Evolutionary conservation across 495 filamentous ascomycete genomes (phyloP).

Genomic region (Penicillium simplicissimum): DNA sequence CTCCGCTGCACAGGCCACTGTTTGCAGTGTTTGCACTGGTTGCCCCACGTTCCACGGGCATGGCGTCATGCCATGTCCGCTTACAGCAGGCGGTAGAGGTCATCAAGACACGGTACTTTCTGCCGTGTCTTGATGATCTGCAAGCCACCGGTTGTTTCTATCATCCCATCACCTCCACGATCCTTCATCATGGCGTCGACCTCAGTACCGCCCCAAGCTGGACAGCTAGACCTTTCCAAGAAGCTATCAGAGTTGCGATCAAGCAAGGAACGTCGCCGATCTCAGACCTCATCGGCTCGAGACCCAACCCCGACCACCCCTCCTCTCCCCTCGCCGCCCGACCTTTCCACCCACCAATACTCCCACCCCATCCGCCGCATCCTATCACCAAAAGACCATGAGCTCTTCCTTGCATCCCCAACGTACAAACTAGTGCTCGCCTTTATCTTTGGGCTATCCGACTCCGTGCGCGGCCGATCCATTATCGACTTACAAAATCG

Average conservation of each 20-base stretch:
- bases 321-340: conserved; percentile 66
- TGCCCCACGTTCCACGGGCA: not conserved
- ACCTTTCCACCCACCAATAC: conserved; percentile 63
- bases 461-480: conserved; percentile 75
- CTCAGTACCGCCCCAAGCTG: conserved; percentile 23
- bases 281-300: conserved; percentile 53
- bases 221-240: conserved; percentile 59
- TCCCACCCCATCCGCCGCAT: conserved; percentile 71
- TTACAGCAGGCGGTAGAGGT: not conserved
- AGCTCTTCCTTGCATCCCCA: conserved; percentile 74
- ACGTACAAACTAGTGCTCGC: conserved; percentile 75
- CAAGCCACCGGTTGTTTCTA: not conserved
- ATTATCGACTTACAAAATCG: conserved; percentile 62
- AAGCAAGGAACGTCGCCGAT: conserved; percentile 48
- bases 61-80: not conserved
- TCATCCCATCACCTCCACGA: conserved; percentile 9
- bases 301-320: conserved; percentile 73
- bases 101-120: not conserved
- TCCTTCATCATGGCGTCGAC: conserved; percentile 31
- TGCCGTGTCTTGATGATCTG: not conserved
- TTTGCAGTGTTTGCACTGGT: not conserved
- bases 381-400: conserved; percentile 75
- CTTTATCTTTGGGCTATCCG: conserved; percentile 84
- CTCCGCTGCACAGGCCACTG: not conserved
- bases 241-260: conserved; percentile 70